Evolutionary conservation across 345 rosid species (phyloP).

Genomic region (Populus tremula): DNA sequence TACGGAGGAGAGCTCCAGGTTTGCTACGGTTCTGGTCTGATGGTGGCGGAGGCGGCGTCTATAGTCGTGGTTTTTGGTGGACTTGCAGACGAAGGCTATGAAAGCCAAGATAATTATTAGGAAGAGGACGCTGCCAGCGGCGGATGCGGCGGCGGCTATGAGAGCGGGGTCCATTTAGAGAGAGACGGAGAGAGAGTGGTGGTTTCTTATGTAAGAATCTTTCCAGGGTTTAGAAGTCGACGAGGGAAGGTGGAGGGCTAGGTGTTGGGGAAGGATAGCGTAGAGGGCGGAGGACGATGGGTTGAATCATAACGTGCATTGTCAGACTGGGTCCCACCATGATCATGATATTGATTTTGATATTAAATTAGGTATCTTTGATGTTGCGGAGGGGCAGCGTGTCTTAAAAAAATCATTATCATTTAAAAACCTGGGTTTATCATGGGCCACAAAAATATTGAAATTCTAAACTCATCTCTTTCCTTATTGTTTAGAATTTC

Average conservation of each 20-base stretch:
- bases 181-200: neutral
- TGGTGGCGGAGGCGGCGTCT: neutral
- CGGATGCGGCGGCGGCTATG: constrained; percentile 22
- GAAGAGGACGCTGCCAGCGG: constrained; percentile 26
- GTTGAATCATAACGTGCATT: neutral
- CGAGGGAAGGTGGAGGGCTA: neutral
- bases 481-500: too few relatives aligned
- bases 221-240: constrained; percentile 22
- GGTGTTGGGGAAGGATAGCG: constrained; percentile 5
- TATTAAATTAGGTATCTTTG: too few relatives aligned
- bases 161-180: constrained; percentile 12
- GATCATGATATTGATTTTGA: neutral
- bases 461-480: too few relatives aligned
- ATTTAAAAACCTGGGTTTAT: too few relatives aligned
- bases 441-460: too few relatives aligned
- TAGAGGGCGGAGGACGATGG: constrained; percentile 5
- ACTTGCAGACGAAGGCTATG: constrained; percentile 29
- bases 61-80: neutral
- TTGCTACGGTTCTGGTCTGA: constrained; percentile 20
- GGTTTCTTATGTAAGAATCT: neutral
- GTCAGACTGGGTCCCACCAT: neutral
- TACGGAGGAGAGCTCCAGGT: constrained; percentile 19
- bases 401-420: too few relatives aligned
- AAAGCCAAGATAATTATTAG: constrained; percentile 23
- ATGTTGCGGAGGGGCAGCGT: too few relatives aligned